Evolutionary conservation across 148 eudicot species (phyloP).

Genomic region (Rhododendron ovatum): DNA sequence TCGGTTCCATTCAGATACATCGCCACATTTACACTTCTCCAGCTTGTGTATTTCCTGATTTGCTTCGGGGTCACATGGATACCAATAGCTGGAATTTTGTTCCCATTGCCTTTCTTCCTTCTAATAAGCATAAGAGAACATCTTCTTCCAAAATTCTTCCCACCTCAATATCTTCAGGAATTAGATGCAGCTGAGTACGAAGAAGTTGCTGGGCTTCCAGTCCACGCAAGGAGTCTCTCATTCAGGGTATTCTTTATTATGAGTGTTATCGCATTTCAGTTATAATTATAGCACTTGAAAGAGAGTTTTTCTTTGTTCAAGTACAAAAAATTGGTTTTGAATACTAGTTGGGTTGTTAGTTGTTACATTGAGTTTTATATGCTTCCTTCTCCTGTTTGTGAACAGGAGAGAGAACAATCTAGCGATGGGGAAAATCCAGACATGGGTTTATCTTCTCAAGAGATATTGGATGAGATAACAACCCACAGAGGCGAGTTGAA

Average conservation of each 20-base stretch:
- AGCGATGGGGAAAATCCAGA: slow-evolving; percentile 22
- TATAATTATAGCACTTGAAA: background rate
- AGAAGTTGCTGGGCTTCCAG: slow-evolving; percentile 50
- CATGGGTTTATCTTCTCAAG: slow-evolving; percentile 35
- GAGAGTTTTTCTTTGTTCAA: background rate
- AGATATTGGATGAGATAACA: slow-evolving; percentile 66
- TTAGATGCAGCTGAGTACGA: slow-evolving; percentile 72
- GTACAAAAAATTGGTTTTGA: background rate
- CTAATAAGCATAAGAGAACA: slow-evolving; percentile 50
- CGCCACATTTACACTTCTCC: slow-evolving; percentile 49
- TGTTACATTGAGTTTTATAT: background rate
- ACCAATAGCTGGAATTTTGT: slow-evolving; percentile 59
- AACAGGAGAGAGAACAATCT: slow-evolving; percentile 34
- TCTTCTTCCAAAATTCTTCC: slow-evolving; percentile 51
- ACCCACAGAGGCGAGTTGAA: slow-evolving; percentile 86
- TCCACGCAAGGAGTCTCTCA: slow-evolving; percentile 25
- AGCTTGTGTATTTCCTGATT: slow-evolving; percentile 44
- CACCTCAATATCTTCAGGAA: slow-evolving; percentile 40
- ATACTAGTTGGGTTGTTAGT: background rate
- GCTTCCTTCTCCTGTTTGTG: background rate
- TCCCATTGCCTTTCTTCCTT: slow-evolving; percentile 63
- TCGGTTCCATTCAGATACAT: slow-evolving; percentile 65
- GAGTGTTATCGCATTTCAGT: background rate
- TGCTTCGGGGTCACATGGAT: slow-evolving; percentile 79
- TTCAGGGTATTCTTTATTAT: slow-evolving; percentile 31